Base-by-base conservation (phyloP, 768 basidiomycete species). In the Serendipita sp. region DNA sequence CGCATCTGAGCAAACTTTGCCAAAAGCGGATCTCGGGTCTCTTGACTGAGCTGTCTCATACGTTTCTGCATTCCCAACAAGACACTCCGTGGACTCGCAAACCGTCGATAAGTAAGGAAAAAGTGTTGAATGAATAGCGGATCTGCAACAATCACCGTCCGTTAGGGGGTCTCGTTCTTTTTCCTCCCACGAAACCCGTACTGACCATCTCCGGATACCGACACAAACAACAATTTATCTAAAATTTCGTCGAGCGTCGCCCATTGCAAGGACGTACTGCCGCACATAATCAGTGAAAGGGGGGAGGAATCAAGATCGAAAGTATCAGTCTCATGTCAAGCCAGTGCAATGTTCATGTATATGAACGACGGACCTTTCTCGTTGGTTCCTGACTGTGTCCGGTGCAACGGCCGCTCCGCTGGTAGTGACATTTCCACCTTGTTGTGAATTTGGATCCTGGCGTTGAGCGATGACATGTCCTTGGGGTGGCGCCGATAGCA, bases 1-100 rank as follows among this genome's bases (percentile, higher is more conserved):
- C 86, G 83, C 88, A 92, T 89, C 72, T 92, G 90, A 4, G 88
- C 89, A 73, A 86, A 92, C 69, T 85, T 87, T 5, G 88, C 88
- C 74, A 92, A 87, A 83, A 91, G 86, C 0, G 86, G 86, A 75
- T 92, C 89, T 4, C 83, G 83, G 11, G 81, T 79, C 16, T 85
- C 82, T 64, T 81, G 81, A 70, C 87, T 86, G 13, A 92, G 76
- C 68, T 86, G 83, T 38, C 86, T 82, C 81, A 92, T 86, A 54
- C 88, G 84, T 71, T 89, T 88, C 73, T 91, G 88, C 86, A 93
- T 89, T 3, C 88, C 86, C 51, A 91, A 77, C n/a, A 93, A 76
- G 16, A 93, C 76, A 65, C 80, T 85, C 46, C 90, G 82, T 5
- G 90, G 89, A 38, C 80, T 86, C 45, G 89, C 81, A 72, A 92